phyloP scores from a whole-genome alignment of 345 rosid species.

The Hibiscus tridactylites region DNA sequence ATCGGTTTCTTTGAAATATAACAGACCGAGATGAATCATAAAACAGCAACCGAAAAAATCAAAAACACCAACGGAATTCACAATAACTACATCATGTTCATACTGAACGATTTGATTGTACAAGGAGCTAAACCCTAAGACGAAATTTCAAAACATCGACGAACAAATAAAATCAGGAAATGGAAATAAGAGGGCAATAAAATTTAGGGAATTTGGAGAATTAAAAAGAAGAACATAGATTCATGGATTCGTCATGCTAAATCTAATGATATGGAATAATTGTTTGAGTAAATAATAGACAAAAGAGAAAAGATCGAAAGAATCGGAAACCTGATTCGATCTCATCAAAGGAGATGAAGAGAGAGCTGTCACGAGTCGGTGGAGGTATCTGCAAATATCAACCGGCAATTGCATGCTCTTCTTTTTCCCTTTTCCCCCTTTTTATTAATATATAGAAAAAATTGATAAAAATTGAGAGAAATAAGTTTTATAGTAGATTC shows the following conservation, averaged over 20 bases:
- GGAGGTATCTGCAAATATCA: neutral
- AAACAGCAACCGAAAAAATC: too few species aligned
- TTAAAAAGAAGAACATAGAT: neutral
- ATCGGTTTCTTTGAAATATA: neutral
- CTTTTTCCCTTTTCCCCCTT: neutral
- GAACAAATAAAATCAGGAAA: neutral
- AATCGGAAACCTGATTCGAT: conserved; percentile 1
- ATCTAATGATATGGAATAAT: neutral
- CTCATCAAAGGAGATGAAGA: neutral
- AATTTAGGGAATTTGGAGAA: neutral
- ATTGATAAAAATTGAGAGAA: neutral
- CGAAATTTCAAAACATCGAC: neutral
- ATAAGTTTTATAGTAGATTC: neutral
- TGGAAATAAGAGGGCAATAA: neutral
- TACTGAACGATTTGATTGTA: neutral
- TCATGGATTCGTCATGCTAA: neutral
- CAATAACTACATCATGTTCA: neutral
- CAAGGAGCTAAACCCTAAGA: conserved; percentile 5
- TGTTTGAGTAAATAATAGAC: neutral
- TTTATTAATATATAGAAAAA: neutral
- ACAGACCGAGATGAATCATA: neutral
- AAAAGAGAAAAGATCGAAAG: neutral
- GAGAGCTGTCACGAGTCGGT: neutral
- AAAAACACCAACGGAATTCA: neutral
- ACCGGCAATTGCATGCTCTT: neutral